Percentiles rank a stretch among this genome's conserved stretches.
Evolutionary conservation across 257 asterid species (phyloP).

Genomic region (Petunia axillaris): DNA sequence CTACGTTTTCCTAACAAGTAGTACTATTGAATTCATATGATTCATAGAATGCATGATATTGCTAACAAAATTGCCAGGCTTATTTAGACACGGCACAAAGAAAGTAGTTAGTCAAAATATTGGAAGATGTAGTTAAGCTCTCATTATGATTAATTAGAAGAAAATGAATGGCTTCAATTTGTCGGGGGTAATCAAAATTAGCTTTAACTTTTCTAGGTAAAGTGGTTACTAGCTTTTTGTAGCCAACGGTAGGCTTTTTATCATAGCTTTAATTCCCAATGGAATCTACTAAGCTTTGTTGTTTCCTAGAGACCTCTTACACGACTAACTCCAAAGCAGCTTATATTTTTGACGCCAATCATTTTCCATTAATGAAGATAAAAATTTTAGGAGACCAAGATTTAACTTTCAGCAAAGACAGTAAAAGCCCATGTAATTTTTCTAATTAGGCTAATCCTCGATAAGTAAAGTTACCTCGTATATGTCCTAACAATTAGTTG

Average conservation of each 20-base stretch:
- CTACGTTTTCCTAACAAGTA: not conserved
- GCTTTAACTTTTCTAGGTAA: not conserved
- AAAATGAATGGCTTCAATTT: too few species aligned
- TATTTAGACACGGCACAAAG: not conserved
- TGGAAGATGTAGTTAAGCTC: not conserved
- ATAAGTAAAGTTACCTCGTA: too few species aligned
- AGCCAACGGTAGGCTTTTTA: not conserved
- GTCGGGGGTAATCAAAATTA: not conserved
- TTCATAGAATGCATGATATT: not conserved
- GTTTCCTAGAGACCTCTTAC: slow-evolving; percentile 15
- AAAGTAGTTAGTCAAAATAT: not conserved
- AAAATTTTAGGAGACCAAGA: too few species aligned
- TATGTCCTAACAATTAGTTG: too few species aligned
- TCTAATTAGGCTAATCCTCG: too few species aligned
- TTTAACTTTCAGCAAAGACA: too few species aligned
- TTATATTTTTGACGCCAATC: not conserved
- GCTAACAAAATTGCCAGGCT: not conserved
- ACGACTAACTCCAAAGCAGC: not conserved
- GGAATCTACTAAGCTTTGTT: slow-evolving; percentile 16
- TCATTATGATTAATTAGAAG: not conserved
- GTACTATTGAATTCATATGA: not conserved
- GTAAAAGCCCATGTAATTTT: too few species aligned
- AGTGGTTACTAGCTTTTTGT: not conserved
- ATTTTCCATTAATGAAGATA: too few species aligned
- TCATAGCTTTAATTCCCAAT: slow-evolving; percentile 27